These are phyloP conservation scores for Linum usitatissimum DNA, from an alignment of 345 rosid species.

Conservation along the genomic window DNA sequence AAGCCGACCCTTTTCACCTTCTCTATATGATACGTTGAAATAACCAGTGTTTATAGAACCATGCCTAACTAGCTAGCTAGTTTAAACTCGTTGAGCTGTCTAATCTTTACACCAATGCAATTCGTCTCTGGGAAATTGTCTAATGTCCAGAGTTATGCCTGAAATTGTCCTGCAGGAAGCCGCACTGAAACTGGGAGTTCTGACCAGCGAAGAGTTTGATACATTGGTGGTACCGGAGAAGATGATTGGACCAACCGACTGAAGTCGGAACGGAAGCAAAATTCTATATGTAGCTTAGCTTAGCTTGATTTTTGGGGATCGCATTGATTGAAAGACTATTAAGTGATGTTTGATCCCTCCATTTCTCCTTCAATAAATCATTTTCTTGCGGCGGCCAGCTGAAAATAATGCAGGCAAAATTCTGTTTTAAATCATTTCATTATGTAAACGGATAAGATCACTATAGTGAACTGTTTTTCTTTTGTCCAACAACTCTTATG, in stretches of 20 bases:
- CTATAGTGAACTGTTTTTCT: no score
- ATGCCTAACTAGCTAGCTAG: no score
- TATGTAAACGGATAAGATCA: neutral
- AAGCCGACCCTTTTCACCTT: no score
- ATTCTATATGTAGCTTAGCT: no score
- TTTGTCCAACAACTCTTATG: no score
- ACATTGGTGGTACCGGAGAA: conserved; percentile 88
- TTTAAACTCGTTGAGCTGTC: no score
- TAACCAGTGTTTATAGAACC: no score
- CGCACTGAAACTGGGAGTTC: conserved; percentile 64
- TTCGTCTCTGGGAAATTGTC: neutral
- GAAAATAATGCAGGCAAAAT: neutral
- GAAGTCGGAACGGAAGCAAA: conserved; percentile 8
- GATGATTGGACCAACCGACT: conserved; percentile 82
- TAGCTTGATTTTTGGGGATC: no score
- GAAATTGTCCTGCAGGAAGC: conserved; percentile 45
- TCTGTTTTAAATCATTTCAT: neutral
- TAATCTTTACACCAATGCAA: neutral
- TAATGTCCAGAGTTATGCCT: neutral
- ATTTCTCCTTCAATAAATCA: neutral
- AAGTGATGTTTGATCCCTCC: neutral
- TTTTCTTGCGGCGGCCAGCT: neutral
- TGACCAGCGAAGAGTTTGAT: conserved; percentile 74
- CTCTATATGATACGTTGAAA: no score
- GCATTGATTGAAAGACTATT: no score